Base-by-base conservation (phyloP, 768 basidiomycete genomes). In the Mycena pura region DNA sequence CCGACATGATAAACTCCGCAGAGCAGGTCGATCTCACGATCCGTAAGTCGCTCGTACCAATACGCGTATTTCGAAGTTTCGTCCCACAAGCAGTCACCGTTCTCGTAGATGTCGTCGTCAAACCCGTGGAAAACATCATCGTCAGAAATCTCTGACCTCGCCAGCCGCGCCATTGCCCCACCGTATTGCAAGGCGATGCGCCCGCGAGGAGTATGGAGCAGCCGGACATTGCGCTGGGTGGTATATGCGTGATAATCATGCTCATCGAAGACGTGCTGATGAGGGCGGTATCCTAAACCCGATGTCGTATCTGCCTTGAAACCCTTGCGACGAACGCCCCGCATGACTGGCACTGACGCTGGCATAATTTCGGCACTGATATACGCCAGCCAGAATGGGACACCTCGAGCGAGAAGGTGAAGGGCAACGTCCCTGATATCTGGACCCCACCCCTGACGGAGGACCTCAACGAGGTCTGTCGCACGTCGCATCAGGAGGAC, bases 401-500 rank as follows among this genome's bases (percentile, higher is more conserved):
- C 38, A 9, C 32, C 48, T 24, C 31, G 32, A 21, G 32, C 21
- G 5, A 41, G 29, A 22, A 34, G 6, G 13, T 22, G 40, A 27
- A 3, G 2, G 3, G 13, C 36, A 15, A 41, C 29, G 21, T 22
- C 52, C 29, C 17, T 27, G 39, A 53, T 41, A 24, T 29, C 31
- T 8, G 52, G 52, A 24, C 52, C 52, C 52, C 50, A 53, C 22
- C n/a, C 5, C 13, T 50, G 49, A 24, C 34, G 49, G 11, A 50
- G 49, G 25, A 50, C 24, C 24, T 53, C 52, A 0, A 53, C 15
- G 15, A 32, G 3, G 21, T 22, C 31, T 31, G 40, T 44, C 17
- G 51, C 51, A 3, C 51, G 39, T 4, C n/a, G 51, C 14, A 41
- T 21, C 28, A 52, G 22, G 19, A 52, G 51, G 3, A 41, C 38